Evolutionary conservation across 2,329 filamentous ascomycete genomes (phyloP).

Genomic region (Pseudogymnoascus sp.): DNA sequence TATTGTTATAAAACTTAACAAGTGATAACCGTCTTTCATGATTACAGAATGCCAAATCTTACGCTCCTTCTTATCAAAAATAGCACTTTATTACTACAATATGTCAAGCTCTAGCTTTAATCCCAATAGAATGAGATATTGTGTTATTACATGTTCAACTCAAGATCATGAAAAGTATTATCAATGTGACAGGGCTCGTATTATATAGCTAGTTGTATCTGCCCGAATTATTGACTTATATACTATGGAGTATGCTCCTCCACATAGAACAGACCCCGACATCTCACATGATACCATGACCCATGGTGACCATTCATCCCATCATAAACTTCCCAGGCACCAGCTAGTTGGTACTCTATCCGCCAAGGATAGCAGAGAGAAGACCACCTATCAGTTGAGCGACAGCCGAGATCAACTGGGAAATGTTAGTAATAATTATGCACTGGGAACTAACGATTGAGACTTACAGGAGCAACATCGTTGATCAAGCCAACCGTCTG

Average conservation of each 20-base stretch:
- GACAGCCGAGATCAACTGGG: neutral
- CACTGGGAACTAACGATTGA: neutral
- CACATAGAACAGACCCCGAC: neutral
- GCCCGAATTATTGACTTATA: neutral
- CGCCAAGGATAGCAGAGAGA: neutral
- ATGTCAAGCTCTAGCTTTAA: too few relatives aligned
- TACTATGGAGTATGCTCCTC: conserved; percentile 1
- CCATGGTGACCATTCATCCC: neutral
- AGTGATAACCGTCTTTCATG: neutral
- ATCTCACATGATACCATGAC: neutral
- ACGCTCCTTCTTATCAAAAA: too few relatives aligned
- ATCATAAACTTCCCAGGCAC: neutral
- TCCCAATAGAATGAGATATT: neutral
- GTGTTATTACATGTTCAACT: neutral
- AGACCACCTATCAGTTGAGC: neutral
- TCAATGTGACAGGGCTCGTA: neutral
- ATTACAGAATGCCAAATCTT: too few relatives aligned
- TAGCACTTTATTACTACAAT: too few relatives aligned
- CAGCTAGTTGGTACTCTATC: neutral
- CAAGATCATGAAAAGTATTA: neutral
- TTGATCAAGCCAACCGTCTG: conserved; percentile 1
- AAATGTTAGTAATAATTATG: neutral
- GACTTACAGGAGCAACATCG: neutral
- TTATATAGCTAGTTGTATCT: neutral
- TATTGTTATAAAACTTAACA: neutral